These are phyloP conservation scores for Fraxinus latifolia DNA, from an alignment of 305 asterid genomes.

Conservation along the genomic window DNA sequence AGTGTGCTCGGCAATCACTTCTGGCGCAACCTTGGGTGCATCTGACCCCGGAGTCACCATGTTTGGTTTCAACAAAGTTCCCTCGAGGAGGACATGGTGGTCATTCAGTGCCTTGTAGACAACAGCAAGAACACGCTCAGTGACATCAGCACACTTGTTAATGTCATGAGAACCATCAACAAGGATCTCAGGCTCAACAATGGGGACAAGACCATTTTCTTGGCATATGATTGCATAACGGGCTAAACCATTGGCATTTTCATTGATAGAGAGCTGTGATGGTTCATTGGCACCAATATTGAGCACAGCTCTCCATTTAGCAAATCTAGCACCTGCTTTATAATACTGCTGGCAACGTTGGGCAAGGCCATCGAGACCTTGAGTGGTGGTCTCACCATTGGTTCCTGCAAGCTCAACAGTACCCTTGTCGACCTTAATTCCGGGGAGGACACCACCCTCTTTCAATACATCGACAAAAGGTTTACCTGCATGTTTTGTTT, in stretches of 20 bases:
- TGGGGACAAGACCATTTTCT: constrained; percentile 66
- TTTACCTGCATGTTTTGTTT: constrained; percentile 34
- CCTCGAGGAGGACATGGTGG: constrained; percentile 68
- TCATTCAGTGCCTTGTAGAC: constrained; percentile 68
- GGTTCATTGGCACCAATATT: constrained; percentile 31
- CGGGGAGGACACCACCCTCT: constrained; percentile 62
- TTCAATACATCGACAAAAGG: constrained; percentile 57
- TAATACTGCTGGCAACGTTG: constrained; percentile 42
- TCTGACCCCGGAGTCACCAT: constrained; percentile 67
- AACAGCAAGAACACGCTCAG: constrained; percentile 65
- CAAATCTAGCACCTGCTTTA: constrained; percentile 31
- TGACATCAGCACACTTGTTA: constrained; percentile 56
- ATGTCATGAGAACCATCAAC: constrained; percentile 66
- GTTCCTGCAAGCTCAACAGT: constrained; percentile 56
- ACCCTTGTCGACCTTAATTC: constrained; percentile 67
- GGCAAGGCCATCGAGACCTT: constrained; percentile 58
- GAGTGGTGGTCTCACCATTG: constrained; percentile 62
- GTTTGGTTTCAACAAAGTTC: constrained; percentile 41
- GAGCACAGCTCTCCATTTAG: constrained; percentile 34
- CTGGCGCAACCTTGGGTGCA: constrained; percentile 54
- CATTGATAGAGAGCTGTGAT: constrained; percentile 56
- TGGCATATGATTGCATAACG: constrained; percentile 43
- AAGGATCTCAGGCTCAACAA: constrained; percentile 73
- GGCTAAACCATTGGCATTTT: constrained; percentile 57
- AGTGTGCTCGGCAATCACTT: constrained; percentile 58